Evolutionary conservation across 768 basidiomycete genomes (phyloP).

Genomic region (Psilocybe tampanensis): DNA sequence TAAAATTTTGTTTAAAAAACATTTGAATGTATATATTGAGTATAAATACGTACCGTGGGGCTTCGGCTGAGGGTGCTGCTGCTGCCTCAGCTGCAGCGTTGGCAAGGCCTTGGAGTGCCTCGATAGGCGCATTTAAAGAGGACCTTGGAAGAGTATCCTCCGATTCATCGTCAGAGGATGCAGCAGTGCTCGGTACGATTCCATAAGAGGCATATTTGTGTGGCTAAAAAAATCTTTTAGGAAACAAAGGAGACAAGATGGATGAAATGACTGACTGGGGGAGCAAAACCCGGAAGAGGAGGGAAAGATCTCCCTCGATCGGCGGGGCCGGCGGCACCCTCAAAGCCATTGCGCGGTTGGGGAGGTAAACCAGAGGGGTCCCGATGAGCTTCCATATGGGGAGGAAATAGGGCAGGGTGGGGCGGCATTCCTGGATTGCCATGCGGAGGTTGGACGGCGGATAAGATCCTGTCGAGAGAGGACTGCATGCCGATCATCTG

Average conservation of each 20-base stretch:
- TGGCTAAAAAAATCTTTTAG: constrained; percentile 46
- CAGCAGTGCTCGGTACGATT: constrained; percentile 79
- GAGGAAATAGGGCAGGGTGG: constrained; percentile 36
- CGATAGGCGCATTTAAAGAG: constrained; percentile 88
- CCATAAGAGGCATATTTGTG: constrained; percentile 93
- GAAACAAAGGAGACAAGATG: constrained; percentile 3
- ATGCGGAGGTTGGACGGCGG: constrained; percentile 56
- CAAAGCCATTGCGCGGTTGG: constrained; percentile 43
- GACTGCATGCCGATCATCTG: constrained; percentile 96
- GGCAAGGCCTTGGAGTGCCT: constrained; percentile 91
- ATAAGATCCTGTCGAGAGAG: constrained; percentile 80
- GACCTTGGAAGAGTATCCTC: constrained; percentile 86
- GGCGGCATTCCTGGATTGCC: constrained; percentile 33
- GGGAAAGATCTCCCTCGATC: constrained; percentile 60
- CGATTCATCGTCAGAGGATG: constrained; percentile 90
- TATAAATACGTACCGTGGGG: constrained; percentile 52
- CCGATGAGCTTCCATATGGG: constrained; percentile 33
- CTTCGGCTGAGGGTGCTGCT: constrained; percentile 67
- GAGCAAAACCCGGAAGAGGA: constrained; percentile 88
- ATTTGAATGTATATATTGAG: constrained; percentile 5
- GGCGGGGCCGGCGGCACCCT: constrained; percentile 31
- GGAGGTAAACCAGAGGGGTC: constrained; percentile 35
- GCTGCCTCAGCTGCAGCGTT: constrained; percentile 96
- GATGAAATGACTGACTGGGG: constrained; percentile 61
- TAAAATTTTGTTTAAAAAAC: constrained; percentile 26